Evolutionary conservation across 164 flowering plant species (phyloP).

Genomic region (Vitis amurensis): DNA sequence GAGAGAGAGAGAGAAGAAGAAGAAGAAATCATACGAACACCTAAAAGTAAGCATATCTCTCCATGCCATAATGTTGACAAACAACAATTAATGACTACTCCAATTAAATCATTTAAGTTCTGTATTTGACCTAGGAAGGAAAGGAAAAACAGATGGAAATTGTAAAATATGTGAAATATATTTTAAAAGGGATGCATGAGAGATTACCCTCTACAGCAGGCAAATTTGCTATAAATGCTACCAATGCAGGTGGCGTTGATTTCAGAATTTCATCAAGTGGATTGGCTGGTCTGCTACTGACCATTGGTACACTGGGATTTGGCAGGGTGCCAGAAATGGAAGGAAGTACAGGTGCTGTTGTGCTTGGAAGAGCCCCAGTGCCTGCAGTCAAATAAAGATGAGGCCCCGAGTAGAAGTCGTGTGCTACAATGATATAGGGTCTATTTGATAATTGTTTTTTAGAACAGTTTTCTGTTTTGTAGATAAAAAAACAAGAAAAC

Average conservation of each 20-base stretch:
- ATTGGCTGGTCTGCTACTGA: slow-evolving; percentile 39
- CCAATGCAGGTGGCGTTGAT: slow-evolving; percentile 72
- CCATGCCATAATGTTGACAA: no score
- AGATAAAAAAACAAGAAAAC: no score
- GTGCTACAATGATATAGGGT: background rate
- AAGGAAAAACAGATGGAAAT: no score
- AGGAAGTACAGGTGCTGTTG: slow-evolving; percentile 39
- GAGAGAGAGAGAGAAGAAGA: no score
- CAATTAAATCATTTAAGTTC: no score
- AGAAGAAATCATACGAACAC: no score
- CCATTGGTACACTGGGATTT: slow-evolving; percentile 26
- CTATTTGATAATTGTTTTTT: no score
- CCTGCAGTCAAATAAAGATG: slow-evolving; percentile 22
- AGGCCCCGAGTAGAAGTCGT: background rate
- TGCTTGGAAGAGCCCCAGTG: slow-evolving; percentile 33
- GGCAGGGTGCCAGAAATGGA: slow-evolving; percentile 43
- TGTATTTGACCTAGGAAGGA: no score
- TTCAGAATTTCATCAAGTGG: slow-evolving; percentile 58
- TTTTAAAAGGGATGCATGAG: background rate
- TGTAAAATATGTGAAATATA: no score
- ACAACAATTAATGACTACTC: no score
- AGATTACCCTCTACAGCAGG: slow-evolving; percentile 78
- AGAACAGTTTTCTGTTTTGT: no score
- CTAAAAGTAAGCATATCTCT: no score
- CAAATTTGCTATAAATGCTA: slow-evolving; percentile 65